These are phyloP conservation scores for Populus nigra DNA, from an alignment of 345 rosid species.

Conservation along the genomic window DNA sequence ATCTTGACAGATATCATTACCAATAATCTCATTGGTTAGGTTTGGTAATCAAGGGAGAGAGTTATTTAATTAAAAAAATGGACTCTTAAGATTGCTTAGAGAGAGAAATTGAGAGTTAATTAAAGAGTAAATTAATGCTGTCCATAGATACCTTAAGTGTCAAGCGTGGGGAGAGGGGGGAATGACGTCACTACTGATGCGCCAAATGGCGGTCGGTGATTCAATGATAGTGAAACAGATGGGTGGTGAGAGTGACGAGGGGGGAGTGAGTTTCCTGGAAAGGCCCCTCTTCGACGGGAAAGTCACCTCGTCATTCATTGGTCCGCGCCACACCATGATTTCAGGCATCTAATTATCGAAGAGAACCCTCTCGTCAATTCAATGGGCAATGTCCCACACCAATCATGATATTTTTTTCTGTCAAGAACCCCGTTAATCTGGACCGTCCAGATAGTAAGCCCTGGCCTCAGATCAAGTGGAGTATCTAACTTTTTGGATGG, in stretches of 20 bases:
- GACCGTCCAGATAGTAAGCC: conserved; percentile 20
- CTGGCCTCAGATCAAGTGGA: conserved; percentile 29
- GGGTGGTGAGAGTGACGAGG: conserved; percentile 22
- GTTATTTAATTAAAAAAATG: no score
- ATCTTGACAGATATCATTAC: no score
- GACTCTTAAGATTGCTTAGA: no score
- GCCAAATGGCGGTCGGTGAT: neutral
- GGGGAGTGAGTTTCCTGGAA: conserved; percentile 42
- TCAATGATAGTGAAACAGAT: neutral
- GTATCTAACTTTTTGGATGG: conserved; percentile 25
- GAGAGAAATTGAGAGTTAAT: no score
- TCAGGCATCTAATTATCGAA: conserved; percentile 30
- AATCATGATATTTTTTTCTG: conserved; percentile 12
- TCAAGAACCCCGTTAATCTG: conserved; percentile 5
- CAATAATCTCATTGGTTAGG: no score
- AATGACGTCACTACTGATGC: no score
- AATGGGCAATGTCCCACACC: conserved; percentile 13
- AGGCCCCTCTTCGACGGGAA: conserved; percentile 42
- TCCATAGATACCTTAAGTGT: no score
- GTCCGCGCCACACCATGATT: conserved; percentile 54
- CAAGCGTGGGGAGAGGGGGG: neutral
- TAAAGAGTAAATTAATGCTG: no score
- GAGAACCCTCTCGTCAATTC: conserved; percentile 10
- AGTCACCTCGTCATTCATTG: conserved; percentile 53
- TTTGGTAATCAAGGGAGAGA: no score